Conservation (phyloP, 139 green algal species). For the Chlorella sp. region DNA sequence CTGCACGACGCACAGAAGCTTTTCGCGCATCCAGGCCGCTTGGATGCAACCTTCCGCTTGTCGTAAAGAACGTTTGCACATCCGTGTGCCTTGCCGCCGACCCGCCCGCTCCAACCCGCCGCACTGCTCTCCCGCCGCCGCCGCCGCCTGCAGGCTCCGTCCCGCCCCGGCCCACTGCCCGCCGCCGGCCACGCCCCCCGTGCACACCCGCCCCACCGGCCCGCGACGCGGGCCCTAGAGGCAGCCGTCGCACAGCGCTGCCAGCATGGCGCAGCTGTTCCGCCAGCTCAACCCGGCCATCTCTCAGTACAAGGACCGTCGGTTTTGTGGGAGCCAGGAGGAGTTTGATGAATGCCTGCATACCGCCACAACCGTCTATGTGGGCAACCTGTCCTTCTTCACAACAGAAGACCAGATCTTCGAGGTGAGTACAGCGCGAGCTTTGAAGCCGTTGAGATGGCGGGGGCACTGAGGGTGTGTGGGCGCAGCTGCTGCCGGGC, state of each 20-base stretch:
- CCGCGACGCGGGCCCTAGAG: not conserved
- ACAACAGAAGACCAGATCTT: constrained; percentile 97
- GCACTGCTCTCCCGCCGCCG: not conserved
- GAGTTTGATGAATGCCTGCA: constrained; percentile 82
- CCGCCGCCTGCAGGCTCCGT: not conserved
- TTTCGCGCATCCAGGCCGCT: no score
- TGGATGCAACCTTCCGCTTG: no score
- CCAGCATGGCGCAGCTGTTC: constrained; percentile 38
- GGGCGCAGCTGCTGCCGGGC: no score
- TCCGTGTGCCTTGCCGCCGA: no score
- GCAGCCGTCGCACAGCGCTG: no score
- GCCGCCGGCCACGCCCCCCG: not conserved
- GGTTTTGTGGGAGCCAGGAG: constrained; percentile 85
- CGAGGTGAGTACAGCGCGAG: constrained; percentile 50
- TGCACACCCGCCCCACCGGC: not conserved
- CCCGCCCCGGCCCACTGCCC: not conserved
- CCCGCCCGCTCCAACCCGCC: no score
- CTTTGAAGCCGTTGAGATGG: no score
- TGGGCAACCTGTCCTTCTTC: constrained; percentile 98
- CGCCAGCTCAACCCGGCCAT: constrained; percentile 44
- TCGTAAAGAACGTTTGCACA: no score
- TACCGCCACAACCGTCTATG: constrained; percentile 91
- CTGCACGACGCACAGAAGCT: no score
- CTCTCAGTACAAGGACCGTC: constrained; percentile 79
- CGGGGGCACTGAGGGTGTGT: no score